Evolutionary conservation across 345 rosid species (phyloP), one percentile per base, ranked within the genome.

Genomic region (Eucalyptus cloeziana): DNA sequence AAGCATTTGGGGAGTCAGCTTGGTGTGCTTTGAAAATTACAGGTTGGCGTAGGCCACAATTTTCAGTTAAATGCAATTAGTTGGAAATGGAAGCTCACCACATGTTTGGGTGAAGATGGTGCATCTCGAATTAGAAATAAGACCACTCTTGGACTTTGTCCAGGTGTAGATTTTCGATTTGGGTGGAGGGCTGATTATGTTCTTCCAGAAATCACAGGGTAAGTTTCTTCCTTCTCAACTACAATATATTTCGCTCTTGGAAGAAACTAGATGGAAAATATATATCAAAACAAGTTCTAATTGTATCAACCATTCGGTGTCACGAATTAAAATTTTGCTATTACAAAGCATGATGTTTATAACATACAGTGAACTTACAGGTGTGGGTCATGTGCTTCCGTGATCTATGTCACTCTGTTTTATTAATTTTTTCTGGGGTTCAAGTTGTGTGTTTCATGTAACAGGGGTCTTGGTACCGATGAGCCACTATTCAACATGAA

Each of bases 121-220:
- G 83, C 96, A 37, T 96, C 99, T 52, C 93, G 96, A 56, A 93
- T 97, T 49, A 94, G 90, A 89, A 97, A 96, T 92, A 96, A 97
- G 94, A 95, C 99, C 67, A 91, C 96, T 7, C 90, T 96, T 86
- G 98, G 98, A 71, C 88, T 96, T 89, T 95, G 89, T 93, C 97
- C 99, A 88, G 98, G 98, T 88, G 45, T 96, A 67, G 98, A 96
- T 95, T 91, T 97, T 16, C 96, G 98, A 64, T 95, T 97, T 90
- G 96, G 97, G 24, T 97, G 99, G 99, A 95, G 93, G 90, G 99
- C 99, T 87, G 98, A 96, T 92, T 97, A 94, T 90, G 95, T 96
- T 90, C 92, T 97, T 90, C 99, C 98, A 0, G 99, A 97, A 91
- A 54, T 96, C 89, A 94, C 96, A 8, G 99, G 99, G 99, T 47